Evolutionary conservation across 805 yeast species (phyloP).

Genomic region (Lipomyces anomalus): DNA sequence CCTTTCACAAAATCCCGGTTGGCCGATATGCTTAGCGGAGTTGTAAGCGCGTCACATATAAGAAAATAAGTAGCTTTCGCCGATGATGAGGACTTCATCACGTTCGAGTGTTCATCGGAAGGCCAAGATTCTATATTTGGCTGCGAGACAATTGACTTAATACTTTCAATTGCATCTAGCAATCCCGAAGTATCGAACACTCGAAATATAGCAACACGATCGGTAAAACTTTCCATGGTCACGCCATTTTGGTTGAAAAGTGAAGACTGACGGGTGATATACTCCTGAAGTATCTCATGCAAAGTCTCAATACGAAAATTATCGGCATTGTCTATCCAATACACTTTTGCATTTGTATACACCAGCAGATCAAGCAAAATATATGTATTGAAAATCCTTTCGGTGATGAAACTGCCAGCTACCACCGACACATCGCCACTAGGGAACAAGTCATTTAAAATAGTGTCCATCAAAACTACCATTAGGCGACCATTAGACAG

Average conservation of each 20-base stretch:
- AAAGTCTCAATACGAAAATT: constrained; percentile 3
- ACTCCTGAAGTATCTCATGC: neutral
- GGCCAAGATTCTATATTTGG: neutral
- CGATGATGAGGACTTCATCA: too few relatives aligned
- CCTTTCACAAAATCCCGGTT: neutral
- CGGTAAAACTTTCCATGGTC: neutral
- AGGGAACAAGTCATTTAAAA: too few relatives aligned
- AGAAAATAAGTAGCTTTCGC: too few relatives aligned
- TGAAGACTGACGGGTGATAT: too few relatives aligned
- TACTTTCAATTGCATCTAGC: constrained; percentile 1
- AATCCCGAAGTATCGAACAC: constrained; percentile 16
- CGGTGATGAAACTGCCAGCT: too few relatives aligned
- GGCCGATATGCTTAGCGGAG: neutral
- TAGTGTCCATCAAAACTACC: too few relatives aligned
- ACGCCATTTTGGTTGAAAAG: too few relatives aligned
- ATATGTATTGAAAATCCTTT: too few relatives aligned
- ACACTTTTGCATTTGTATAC: too few relatives aligned
- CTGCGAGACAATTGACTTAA: neutral
- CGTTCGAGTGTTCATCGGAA: neutral
- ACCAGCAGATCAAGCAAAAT: too few relatives aligned
- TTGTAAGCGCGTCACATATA: neutral
- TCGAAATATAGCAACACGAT: constrained; percentile 9
- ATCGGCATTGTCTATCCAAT: constrained; percentile 19
- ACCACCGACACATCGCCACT: too few relatives aligned
- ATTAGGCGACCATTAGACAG: too few relatives aligned